phyloP scores from a whole-genome alignment of 2,329 filamentous ascomycete genomes.

The Phaeomoniella chlamydospora region DNA sequence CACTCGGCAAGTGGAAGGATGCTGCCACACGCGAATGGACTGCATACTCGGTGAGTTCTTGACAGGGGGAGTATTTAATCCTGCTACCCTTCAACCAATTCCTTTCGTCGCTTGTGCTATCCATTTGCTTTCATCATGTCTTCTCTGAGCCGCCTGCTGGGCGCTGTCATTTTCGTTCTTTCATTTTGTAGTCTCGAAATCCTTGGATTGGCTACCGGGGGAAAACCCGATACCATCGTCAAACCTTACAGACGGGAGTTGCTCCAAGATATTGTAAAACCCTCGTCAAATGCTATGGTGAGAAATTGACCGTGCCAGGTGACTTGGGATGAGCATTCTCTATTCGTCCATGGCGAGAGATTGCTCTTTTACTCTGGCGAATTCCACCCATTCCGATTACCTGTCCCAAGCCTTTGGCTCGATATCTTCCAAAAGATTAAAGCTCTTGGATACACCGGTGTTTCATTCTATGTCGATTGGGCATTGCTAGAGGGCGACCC shows the following conservation, averaged over 20 bases:
- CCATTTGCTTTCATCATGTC: slow-evolving; percentile 1
- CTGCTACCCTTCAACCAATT: too few relatives aligned
- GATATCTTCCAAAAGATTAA: slow-evolving; percentile 76
- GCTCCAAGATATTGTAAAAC: slow-evolving; percentile 1
- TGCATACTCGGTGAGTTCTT: too few relatives aligned
- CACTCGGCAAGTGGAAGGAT: too few relatives aligned
- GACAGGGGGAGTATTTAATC: too few relatives aligned
- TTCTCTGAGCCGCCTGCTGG: not conserved
- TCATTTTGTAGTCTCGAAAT: not conserved
- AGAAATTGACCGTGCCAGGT: slow-evolving; percentile 21
- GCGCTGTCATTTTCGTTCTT: slow-evolving; percentile 1
- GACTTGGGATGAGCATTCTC: slow-evolving; percentile 58
- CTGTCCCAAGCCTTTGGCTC: slow-evolving; percentile 48
- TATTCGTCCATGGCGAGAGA: slow-evolving; percentile 56
- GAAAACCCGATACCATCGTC: slow-evolving; percentile 1
- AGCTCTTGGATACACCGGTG: slow-evolving; percentile 62
- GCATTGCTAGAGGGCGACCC: slow-evolving; percentile 59
- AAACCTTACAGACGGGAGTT: slow-evolving; percentile 1
- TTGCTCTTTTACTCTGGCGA: slow-evolving; percentile 61
- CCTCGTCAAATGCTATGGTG: slow-evolving; percentile 14
- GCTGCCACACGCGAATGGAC: too few relatives aligned
- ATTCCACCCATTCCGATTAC: slow-evolving; percentile 54
- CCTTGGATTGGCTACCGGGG: not conserved
- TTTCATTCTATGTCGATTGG: slow-evolving; percentile 72
- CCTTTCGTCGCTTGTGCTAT: too few relatives aligned